Evolutionary conservation across 202 grass and related monocot species (phyloP).

Genomic region (Bolboschoenoplectus hybrid): DNA sequence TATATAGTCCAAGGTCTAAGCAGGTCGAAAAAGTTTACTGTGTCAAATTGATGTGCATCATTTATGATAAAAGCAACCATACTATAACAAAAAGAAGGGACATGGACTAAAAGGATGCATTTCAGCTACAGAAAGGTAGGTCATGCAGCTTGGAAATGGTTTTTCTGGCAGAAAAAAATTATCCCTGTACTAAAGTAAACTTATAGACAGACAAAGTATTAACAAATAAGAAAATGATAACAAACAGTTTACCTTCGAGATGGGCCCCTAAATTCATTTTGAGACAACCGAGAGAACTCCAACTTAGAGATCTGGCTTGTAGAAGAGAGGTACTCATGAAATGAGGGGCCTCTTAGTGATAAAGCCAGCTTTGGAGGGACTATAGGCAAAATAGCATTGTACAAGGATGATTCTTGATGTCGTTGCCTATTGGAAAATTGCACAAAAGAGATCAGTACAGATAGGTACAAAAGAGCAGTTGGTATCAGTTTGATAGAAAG

Average conservation of each 20-base stretch:
- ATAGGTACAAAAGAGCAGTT: neutral
- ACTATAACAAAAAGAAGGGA: neutral
- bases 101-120: neutral
- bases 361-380: constrained; percentile 69
- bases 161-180: neutral
- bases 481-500: neutral
- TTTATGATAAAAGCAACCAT: neutral
- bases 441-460: neutral
- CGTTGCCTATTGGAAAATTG: constrained; percentile 49
- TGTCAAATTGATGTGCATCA: neutral
- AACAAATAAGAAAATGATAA: constrained; percentile 30
- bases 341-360: constrained; percentile 70
- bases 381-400: constrained; percentile 52
- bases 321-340: constrained; percentile 83
- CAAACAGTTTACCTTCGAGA: constrained; percentile 58
- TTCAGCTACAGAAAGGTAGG: neutral
- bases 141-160: neutral
- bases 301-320: constrained; percentile 65
- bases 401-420: constrained; percentile 52
- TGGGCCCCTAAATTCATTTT: constrained; percentile 44
- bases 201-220: constrained; percentile 25
- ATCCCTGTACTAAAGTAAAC: constrained; percentile 1
- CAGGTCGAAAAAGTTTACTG: neutral
- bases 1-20: neutral
- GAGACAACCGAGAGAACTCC: constrained; percentile 64